Conservation (phyloP, 2,329 filamentous ascomycete species). For the Hymenoscyphus fructigenus region DNA sequence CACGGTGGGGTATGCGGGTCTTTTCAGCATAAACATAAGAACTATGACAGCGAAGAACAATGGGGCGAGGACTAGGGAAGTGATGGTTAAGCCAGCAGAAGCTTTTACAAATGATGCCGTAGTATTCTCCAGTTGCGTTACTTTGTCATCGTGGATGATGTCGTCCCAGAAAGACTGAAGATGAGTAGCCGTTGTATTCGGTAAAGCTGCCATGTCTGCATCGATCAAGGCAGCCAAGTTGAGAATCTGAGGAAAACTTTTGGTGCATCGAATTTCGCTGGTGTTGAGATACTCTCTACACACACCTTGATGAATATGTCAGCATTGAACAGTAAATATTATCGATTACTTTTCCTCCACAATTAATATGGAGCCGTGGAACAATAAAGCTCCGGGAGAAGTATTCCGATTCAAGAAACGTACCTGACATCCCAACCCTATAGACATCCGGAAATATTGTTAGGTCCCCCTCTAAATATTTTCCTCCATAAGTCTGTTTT, state of each 20-base stretch:
- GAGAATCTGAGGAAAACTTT: slow-evolving; percentile 3
- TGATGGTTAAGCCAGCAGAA: background rate
- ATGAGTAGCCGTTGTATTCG: background rate
- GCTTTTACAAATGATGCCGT: background rate
- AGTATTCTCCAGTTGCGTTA: background rate
- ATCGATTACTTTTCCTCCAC: too few relatives aligned
- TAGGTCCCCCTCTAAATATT: too few relatives aligned
- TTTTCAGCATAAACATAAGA: background rate
- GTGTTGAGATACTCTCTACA: slow-evolving; percentile 4
- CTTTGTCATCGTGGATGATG: too few relatives aligned
- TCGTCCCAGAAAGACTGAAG: background rate
- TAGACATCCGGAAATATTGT: too few relatives aligned
- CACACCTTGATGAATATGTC: background rate
- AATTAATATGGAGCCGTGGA: too few relatives aligned
- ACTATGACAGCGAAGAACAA: background rate
- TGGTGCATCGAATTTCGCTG: background rate
- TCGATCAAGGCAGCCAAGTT: background rate
- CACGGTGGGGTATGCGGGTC: background rate
- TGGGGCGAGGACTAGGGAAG: background rate
- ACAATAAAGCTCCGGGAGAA: background rate
- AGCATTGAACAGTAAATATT: too few relatives aligned
- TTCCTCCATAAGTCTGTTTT: too few relatives aligned
- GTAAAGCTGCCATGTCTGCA: background rate
- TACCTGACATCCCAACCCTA: too few relatives aligned
- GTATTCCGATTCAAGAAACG: too few relatives aligned